Base-by-base conservation (phyloP, 257 asterid genomes). In the Leptodermis oblonga region DNA sequence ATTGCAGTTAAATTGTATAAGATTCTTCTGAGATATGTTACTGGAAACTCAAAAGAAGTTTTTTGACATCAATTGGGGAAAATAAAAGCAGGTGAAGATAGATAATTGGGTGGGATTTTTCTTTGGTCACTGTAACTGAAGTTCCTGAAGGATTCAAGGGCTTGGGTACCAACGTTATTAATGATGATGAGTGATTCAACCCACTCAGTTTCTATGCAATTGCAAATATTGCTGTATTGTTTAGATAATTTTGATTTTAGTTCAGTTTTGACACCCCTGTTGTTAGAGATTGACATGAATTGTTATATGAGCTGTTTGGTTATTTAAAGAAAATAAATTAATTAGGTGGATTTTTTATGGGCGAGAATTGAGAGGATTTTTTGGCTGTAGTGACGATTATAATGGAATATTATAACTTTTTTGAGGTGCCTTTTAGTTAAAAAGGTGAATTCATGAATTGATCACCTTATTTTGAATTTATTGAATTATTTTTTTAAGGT, bases 141-240 rank as follows among this genome's bases (percentile, higher is more conserved):
- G 30, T 55, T 69, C 78, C 87, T 0, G 92, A 85, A 20, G 86
- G 95, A 12, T 75, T 88, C 76, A 86, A 84, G 82, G 95, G 95
- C 22, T 74, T 88, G 77, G 92, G 92, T 68, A 88, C 95, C 68
- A 81, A 81, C 69, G 82, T 84, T 60, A 86, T 88, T 18, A 91
- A 87, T 0, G 92, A 84, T 37, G 92, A 86, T n/a, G 87, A 83
- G 28, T 86, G 76, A 85, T 65, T 18, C 5, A 10, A 4, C 17
- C 13, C 25, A 43, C 5, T 41, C 54, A 3, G 62, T 70, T 61
- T 13, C 3, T 5, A 12, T 59, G 49, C 55, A 43, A 45, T 60
- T 60, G 61, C 62, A 70, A 61, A 41, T 56, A 55, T 69, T 63
- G 73, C 66, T 69, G 74, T 70, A 60, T 60, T 46, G n/a, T 55